These are phyloP conservation scores for Tolypocladium cylindrosporum DNA, from an alignment of 2,329 filamentous ascomycete species.

Conservation along the genomic window DNA sequence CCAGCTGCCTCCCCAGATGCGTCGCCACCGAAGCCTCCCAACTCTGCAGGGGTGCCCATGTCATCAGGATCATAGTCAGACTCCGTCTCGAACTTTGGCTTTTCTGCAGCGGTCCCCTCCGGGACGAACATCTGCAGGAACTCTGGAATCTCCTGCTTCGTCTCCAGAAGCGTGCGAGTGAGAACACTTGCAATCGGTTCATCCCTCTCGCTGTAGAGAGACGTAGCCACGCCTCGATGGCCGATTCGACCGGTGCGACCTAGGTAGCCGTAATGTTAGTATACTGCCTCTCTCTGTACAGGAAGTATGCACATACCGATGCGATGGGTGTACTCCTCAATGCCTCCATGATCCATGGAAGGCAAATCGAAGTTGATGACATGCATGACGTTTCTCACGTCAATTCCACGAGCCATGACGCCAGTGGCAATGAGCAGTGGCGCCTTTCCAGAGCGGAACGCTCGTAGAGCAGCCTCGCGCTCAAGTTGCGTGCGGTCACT, in stretches of 20 bases:
- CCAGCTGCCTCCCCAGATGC: not conserved
- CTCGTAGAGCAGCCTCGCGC: conserved; percentile 82
- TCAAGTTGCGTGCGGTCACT: conserved; percentile 78
- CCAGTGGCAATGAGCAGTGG: conserved; percentile 83
- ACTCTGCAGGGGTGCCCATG: conserved; percentile 14
- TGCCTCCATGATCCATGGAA: conserved; percentile 64
- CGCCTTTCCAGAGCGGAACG: conserved; percentile 64
- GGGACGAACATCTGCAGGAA: conserved; percentile 63
- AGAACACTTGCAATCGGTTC: conserved; percentile 62
- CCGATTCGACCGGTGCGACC: conserved; percentile 92
- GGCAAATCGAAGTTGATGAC: conserved; percentile 93
- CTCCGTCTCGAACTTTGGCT: conserved; percentile 46
- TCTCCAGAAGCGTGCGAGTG: conserved; percentile 74
- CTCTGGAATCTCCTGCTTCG: conserved; percentile 66
- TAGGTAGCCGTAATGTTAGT: conserved; percentile 18
- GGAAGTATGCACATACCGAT: conserved; percentile 54
- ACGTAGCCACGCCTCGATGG: conserved; percentile 74
- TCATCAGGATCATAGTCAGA: conserved; percentile 39
- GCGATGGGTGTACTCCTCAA: conserved; percentile 87
- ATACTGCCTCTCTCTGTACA: not conserved
- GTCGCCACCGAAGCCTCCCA: conserved; percentile 7
- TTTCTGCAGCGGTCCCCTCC: conserved; percentile 34
- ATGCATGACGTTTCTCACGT: conserved; percentile 77
- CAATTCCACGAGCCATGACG: conserved; percentile 78
- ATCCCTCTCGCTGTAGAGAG: conserved; percentile 77